Evolutionary conservation across 345 rosid genomes (phyloP).

Genomic region (Rhodomyrtus tomentosa): DNA sequence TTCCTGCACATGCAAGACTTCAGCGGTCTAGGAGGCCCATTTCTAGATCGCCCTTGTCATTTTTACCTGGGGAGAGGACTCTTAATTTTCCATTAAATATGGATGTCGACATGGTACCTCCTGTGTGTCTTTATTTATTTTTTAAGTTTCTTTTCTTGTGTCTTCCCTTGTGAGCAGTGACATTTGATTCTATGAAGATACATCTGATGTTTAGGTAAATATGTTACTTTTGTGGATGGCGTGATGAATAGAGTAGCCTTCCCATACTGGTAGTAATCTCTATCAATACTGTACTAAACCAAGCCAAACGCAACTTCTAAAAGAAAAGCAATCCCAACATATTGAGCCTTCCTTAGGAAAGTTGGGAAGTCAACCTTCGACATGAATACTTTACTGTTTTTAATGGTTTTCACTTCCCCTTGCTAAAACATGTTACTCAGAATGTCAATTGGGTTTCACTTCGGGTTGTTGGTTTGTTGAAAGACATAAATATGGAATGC

Average conservation of each 20-base stretch:
- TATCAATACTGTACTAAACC: not conserved
- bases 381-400: not conserved
- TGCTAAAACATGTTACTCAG: not conserved
- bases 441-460: not conserved
- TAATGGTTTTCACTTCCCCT: not conserved
- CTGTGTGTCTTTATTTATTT: not conserved
- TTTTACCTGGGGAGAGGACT: slow-evolving; percentile 29
- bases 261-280: not conserved
- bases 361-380: not conserved
- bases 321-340: not conserved
- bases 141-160: not conserved
- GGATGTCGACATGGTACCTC: slow-evolving; percentile 68
- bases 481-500: not conserved
- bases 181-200: not conserved
- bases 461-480: not conserved
- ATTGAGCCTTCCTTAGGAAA: not conserved
- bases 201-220: not conserved
- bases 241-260: not conserved
- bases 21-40: slow-evolving; percentile 37
- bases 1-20: slow-evolving; percentile 27
- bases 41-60: slow-evolving; percentile 24
- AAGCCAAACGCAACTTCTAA: not conserved
- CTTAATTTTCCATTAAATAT: slow-evolving; percentile 52
- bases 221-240: not conserved
- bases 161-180: not conserved